Conservation (phyloP, 106 monocot species). For the Dendrobium nobile region DNA sequence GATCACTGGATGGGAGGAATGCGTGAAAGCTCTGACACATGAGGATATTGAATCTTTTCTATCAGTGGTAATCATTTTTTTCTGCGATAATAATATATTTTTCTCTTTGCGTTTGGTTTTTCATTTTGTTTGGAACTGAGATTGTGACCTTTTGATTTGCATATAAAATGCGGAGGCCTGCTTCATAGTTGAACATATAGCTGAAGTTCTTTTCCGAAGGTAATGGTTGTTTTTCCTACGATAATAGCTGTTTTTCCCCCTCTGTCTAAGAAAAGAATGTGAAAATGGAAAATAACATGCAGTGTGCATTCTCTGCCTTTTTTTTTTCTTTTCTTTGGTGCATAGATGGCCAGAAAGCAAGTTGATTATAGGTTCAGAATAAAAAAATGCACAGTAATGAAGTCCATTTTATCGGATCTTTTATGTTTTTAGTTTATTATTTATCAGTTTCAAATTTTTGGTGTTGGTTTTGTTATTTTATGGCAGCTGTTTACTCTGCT, state of each 20-base stretch:
- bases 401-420: no score
- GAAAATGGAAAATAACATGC: background rate
- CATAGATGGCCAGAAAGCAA: no score
- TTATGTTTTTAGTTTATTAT: no score
- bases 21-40: slow-evolving; percentile 16
- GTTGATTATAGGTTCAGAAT: no score
- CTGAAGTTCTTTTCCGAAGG: background rate
- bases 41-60: slow-evolving; percentile 29
- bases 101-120: background rate
- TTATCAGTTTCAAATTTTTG: no score
- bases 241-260: background rate
- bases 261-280: background rate
- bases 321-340: background rate
- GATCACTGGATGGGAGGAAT: slow-evolving; percentile 26
- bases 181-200: slow-evolving; percentile 1
- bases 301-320: background rate
- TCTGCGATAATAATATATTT: background rate
- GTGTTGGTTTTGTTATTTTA: no score
- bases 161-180: slow-evolving; percentile 1
- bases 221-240: background rate
- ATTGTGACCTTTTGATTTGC: background rate
- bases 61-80: slow-evolving; percentile 4
- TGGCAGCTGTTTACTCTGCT: no score
- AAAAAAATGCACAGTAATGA: no score
- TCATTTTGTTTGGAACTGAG: background rate